Evolutionary conservation across 768 basidiomycete species (phyloP).

Genomic region (Dentipellis fragilis): DNA sequence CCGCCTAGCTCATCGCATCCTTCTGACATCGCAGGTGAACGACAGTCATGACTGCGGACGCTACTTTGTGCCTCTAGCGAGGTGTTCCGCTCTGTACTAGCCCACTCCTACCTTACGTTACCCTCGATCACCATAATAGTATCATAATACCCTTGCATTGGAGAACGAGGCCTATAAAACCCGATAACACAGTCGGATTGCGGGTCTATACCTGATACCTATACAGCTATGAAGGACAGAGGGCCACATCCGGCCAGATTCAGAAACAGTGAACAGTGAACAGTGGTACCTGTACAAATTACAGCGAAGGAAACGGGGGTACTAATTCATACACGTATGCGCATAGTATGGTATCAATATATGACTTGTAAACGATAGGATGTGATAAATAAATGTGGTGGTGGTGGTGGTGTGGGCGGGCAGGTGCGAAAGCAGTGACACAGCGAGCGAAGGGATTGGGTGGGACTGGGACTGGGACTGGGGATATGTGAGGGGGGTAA

Average conservation of each 20-base stretch:
- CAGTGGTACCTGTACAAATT: constrained; percentile 1
- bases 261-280: not conserved
- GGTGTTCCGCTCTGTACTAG: too few relatives aligned
- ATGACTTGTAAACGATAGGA: not conserved
- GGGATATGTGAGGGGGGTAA: not conserved
- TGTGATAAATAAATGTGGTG: not conserved
- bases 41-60: constrained; percentile 9
- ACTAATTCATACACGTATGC: not conserved
- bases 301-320: not conserved
- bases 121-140: not conserved
- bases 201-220: not conserved
- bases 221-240: not conserved
- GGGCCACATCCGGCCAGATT: constrained; percentile 2
- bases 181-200: not conserved
- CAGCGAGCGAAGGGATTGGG: not conserved
- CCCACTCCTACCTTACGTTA: not conserved
- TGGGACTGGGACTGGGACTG: not conserved
- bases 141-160: not conserved
- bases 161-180: not conserved
- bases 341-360: constrained; percentile 4
- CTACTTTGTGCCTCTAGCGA: constrained; percentile 7
- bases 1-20: not conserved
- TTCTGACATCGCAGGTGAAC: not conserved
- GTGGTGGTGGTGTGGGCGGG: not conserved
- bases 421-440: not conserved